These are phyloP conservation scores for Seminavis robusta DNA, from an alignment of 108 stramenopile species.

Conservation along the genomic window DNA sequence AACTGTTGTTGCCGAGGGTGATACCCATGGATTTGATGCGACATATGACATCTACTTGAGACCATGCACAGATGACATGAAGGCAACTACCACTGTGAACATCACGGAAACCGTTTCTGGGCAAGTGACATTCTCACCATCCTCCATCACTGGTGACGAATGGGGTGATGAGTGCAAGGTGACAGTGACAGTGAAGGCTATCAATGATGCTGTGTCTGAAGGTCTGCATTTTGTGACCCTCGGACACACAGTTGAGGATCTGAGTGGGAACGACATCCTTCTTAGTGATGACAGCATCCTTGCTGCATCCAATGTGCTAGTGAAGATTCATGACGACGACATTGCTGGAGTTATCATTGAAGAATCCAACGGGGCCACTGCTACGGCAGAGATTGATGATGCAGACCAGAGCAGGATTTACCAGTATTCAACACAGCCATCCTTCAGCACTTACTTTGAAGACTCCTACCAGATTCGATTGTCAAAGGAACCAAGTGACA, in stretches of 20 bases:
- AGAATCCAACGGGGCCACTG: constrained; percentile 24
- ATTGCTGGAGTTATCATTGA: constrained; percentile 22
- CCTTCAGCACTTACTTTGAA: constrained; percentile 4
- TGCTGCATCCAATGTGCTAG: constrained; percentile 20
- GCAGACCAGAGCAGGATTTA: constrained; percentile 15
- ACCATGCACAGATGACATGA: constrained; percentile 15
- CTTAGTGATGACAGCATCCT: constrained; percentile 15
- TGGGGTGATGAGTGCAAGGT: constrained; percentile 15
- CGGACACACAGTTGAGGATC: constrained; percentile 6
- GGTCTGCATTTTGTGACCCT: constrained; percentile 29
- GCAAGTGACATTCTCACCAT: constrained; percentile 1
- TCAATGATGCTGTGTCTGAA: constrained; percentile 7
- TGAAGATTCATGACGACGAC: constrained; percentile 32
- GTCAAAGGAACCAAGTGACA: constrained; percentile 15
- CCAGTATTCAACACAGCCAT: background rate
- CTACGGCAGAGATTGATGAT: constrained; percentile 25
- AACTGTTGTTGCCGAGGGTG: constrained; percentile 30
- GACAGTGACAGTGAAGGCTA: constrained; percentile 10
- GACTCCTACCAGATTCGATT: constrained; percentile 28
- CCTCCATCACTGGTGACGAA: background rate
- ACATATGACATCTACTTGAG: constrained; percentile 33
- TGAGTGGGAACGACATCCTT: constrained; percentile 3
- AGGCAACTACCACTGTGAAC: constrained; percentile 6
- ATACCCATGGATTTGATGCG: constrained; percentile 11
- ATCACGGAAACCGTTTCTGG: constrained; percentile 7